Base-by-base conservation (phyloP, 2,329 filamentous ascomycete species). In the Aspergillus fructus region DNA sequence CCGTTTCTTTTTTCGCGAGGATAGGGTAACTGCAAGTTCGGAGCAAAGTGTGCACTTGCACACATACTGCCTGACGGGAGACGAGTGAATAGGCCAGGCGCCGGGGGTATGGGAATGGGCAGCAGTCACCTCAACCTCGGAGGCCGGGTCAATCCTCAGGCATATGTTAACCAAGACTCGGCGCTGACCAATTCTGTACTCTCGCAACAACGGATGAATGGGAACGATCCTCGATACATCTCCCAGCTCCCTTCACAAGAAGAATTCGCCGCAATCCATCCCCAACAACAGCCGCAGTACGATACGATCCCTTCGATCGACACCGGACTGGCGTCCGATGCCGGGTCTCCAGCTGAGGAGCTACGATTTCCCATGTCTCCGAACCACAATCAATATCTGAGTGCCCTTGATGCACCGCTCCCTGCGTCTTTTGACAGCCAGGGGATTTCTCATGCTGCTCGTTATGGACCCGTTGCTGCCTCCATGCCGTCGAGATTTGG, bases 11-110 rank as follows among this genome's bases (percentile, higher is more conserved):
- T 27, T n/a, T 24, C 19, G 17, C 40, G 27, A 13, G 33, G 57
- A 53, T 68, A 97, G 91, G 94, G 94, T 65, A 97, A 97, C 77
- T 99, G 94, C 86, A 97, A 97, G 76, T 99, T 97, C 74, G 94
- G 94, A 61, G 90, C 91, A 62, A 97, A 97, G 78, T 99, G 94
- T 81, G 93, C 93, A 70, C 91, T 97, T 71, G 91, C 96, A 64
- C 94, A 99, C 76, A 89, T 97, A 69, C 87, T 97, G 49, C 92
- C 93, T 66, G 93, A 97, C 75, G 94, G 94, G 59, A 88, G 91
- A 68, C 86, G 93, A 71, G 91, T 97, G 72, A 97, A 97, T 76
- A 78, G 89, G 82, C 79, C 89, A 33, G 79, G 77, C 65, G 70
- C 76, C 5, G 55, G 55, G 47, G 74, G 74, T 56, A 71, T 78